phyloP scores from a whole-genome alignment of 23 red algal species.

The Chondrus crispus region DNA sequence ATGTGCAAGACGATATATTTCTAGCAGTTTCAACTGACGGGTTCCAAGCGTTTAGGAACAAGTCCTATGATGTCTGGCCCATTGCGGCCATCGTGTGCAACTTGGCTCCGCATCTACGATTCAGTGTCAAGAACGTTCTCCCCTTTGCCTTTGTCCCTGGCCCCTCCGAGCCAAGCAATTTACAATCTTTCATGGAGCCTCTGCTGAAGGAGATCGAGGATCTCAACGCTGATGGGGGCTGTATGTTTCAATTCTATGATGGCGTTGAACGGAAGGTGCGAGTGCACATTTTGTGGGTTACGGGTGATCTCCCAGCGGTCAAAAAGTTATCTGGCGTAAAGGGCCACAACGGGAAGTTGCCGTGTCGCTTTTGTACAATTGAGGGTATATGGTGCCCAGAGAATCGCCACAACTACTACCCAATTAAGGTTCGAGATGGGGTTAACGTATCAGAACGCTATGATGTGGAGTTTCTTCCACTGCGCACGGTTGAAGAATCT shows the following conservation, averaged over 20 bases:
- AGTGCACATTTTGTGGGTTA: not conserved
- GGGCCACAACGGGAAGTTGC: not conserved
- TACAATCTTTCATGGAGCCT: not conserved
- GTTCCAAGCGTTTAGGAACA: not conserved
- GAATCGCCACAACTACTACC: not conserved
- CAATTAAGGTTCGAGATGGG: not conserved
- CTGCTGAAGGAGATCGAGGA: not conserved
- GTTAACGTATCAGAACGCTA: not conserved
- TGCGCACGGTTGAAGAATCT: not conserved
- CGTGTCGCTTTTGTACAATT: not conserved
- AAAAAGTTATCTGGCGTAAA: slow-evolving; percentile 10
- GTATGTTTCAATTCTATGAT: not conserved
- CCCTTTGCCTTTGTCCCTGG: not conserved
- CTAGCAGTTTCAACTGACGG: not conserved
- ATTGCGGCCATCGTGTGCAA: slow-evolving; percentile 16
- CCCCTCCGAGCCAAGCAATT: not conserved
- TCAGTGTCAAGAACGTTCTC: not conserved
- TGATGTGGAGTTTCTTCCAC: not conserved
- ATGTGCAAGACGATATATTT: not conserved
- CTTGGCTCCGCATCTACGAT: not conserved
- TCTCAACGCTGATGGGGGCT: not conserved
- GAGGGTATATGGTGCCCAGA: not conserved
- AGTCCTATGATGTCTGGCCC: not conserved
- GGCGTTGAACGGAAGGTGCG: not conserved
- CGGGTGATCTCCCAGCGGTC: not conserved